phyloP scores from a whole-genome alignment of 2,329 filamentous ascomycete species.

The Hymenoscyphus occultus region DNA sequence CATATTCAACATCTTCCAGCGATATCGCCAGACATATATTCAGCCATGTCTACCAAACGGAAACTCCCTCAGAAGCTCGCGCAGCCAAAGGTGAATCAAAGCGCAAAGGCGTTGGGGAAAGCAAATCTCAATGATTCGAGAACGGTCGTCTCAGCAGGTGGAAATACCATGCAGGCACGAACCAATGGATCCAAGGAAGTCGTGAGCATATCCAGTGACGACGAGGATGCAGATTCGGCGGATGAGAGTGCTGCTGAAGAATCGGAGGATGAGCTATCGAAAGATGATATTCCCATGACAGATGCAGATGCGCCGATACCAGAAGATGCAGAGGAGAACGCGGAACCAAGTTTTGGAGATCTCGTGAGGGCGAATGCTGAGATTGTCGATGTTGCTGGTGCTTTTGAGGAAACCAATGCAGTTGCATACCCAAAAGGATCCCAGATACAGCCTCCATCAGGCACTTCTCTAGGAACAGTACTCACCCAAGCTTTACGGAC shows the following conservation, averaged over 20 bases:
- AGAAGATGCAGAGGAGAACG: conserved; percentile 35
- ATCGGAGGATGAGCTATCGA: conserved; percentile 35
- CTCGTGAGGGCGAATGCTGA: conserved; percentile 68
- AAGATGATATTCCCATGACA: conserved; percentile 37
- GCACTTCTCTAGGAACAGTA: conserved; percentile 85
- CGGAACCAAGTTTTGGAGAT: conserved; percentile 77
- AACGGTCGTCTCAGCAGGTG: conserved; percentile 47
- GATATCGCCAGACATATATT: not conserved
- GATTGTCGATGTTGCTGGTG: conserved; percentile 70
- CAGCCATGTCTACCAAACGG: conserved; percentile 54
- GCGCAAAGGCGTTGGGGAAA: conserved; percentile 50
- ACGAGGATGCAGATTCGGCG: conserved; percentile 41
- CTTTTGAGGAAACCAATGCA: conserved; percentile 44
- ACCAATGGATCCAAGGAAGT: conserved; percentile 31
- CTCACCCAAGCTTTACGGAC: conserved; percentile 89
- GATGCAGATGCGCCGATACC: conserved; percentile 38
- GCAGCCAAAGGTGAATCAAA: conserved; percentile 51
- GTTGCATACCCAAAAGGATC: conserved; percentile 28
- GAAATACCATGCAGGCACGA: conserved; percentile 25
- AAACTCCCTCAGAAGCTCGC: conserved; percentile 58
- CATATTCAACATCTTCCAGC: not conserved
- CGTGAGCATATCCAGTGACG: conserved; percentile 59
- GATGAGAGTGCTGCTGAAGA: conserved; percentile 49
- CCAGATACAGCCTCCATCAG: conserved; percentile 50
- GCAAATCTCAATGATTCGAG: conserved; percentile 56